phyloP scores from a whole-genome alignment of 2,329 filamentous ascomycete genomes.

The Colletotrichum costaricense region DNA sequence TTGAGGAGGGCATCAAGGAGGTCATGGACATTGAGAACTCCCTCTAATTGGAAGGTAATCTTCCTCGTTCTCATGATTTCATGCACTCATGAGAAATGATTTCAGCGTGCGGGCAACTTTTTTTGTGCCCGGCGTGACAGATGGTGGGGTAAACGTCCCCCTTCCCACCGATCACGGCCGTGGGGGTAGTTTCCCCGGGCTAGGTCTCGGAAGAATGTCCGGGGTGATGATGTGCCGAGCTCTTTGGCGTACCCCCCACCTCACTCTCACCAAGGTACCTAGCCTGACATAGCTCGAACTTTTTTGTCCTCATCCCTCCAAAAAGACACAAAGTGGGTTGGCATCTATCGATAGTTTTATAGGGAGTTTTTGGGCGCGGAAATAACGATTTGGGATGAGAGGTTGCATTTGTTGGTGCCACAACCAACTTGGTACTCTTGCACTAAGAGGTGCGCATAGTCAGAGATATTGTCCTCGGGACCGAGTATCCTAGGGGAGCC shows the following conservation, averaged over 20 bases:
- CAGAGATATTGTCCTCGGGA: background rate
- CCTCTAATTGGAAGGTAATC: constrained; percentile 46
- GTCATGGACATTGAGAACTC: constrained; percentile 74
- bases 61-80: background rate
- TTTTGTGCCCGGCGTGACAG: background rate
- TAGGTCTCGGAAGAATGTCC: constrained; percentile 24
- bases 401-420: background rate
- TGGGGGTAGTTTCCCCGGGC: background rate
- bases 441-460: background rate
- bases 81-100: background rate
- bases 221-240: constrained; percentile 30
- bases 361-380: background rate
- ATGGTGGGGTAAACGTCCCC: constrained; percentile 13
- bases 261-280: background rate
- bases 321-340: background rate
- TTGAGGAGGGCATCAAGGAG: constrained; percentile 69
- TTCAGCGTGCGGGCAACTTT: constrained; percentile 11
- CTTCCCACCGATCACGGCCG: constrained; percentile 27
- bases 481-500: background rate
- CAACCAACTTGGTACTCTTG: background rate
- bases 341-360: background rate
- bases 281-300: background rate
- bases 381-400: background rate
- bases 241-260: background rate
- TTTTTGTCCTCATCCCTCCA: background rate